Evolutionary conservation across 352 stramenopile species (phyloP).

Genomic region (Peronospora farinosa): DNA sequence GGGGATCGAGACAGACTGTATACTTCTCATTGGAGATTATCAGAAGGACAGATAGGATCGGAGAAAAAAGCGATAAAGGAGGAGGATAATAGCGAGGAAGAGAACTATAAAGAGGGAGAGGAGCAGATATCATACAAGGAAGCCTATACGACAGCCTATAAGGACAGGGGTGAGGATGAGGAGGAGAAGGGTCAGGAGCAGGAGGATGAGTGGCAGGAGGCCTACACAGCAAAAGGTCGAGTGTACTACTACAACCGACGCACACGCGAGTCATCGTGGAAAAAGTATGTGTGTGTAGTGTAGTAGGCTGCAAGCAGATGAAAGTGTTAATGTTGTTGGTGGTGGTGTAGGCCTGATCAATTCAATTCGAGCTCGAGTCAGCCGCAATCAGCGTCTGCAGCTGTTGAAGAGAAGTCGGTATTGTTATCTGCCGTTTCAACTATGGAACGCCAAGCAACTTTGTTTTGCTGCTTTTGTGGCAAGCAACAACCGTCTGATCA

Average conservation of each 20-base stretch:
- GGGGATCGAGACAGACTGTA: constrained; percentile 11
- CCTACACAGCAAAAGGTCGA: constrained; percentile 77
- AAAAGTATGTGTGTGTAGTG: constrained; percentile 38
- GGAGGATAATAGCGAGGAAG: constrained; percentile 8
- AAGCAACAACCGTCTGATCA: constrained; percentile 27
- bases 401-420: constrained; percentile 12
- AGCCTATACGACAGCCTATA: neutral
- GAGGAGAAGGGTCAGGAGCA: constrained; percentile 16
- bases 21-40: constrained; percentile 6
- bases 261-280: constrained; percentile 82
- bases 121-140: constrained; percentile 7
- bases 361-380: constrained; percentile 16
- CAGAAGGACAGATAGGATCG: constrained; percentile 2
- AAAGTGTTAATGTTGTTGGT: constrained; percentile 10
- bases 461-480: constrained; percentile 80
- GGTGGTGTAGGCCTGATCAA: constrained; percentile 24
- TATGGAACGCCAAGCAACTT: constrained; percentile 31
- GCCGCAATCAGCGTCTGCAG: constrained; percentile 5
- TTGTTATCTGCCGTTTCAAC: constrained; percentile 8
- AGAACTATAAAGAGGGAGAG: constrained; percentile 3
- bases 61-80: constrained; percentile 14
- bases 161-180: constrained; percentile 3
- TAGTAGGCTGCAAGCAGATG: neutral
- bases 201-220: constrained; percentile 72
- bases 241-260: constrained; percentile 87